Evolutionary conservation across 169 alveolate species (phyloP), one percentile per base, ranked within the genome.

Genomic region (Eimeria sp.): DNA sequence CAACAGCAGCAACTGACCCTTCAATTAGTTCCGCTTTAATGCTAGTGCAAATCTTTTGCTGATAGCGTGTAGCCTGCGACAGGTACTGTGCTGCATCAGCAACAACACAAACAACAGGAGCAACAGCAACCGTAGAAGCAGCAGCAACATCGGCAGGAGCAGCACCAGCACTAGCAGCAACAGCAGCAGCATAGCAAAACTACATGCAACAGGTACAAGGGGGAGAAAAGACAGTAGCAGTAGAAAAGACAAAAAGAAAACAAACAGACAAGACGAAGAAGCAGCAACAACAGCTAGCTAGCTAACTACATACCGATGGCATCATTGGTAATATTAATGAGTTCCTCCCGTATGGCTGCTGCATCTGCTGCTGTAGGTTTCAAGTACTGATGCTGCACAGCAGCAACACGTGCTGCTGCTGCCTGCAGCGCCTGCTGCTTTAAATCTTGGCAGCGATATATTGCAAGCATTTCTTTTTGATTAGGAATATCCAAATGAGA

Each of bases 391-490:
- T 65, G 49, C 84, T 92, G 88, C 27, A 83, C 58, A 11, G n/a
- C 54, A 10, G 96, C 96, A 40, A 47, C 87, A 20, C 61, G 82
- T n/a, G 92, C 18, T 22, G 76, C 45, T 25, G 73, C 89, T n/a
- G 67, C 96, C 18, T 83, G 97, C 70, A 98, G 84, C 18, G 97
- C 98, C 83, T 91, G 89, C 89, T 84, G 94, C 95, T 98, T 98
- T 65, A 98, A 97, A 88, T 98, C 99, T 51, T 97, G 97, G 88
- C 99, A 98, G 49, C 99, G 88, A 95, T 97, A 97, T 45, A 97
- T 98, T 57, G 99, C 98, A 63, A 98, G 96, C 99, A 98, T 98
- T 89, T 98, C 99, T 93, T 97, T 97, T 95, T 97, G 99, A 5
- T 98, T 95, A 30, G 99, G 99, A 58, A 98, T 98, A 88, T 98